A percentile compares a stretch with the other conserved stretches of the same genome.
These are phyloP conservation scores for Trematosphaeria pertusa DNA, from an alignment of 2,329 filamentous ascomycete species.

Conservation along the genomic window DNA sequence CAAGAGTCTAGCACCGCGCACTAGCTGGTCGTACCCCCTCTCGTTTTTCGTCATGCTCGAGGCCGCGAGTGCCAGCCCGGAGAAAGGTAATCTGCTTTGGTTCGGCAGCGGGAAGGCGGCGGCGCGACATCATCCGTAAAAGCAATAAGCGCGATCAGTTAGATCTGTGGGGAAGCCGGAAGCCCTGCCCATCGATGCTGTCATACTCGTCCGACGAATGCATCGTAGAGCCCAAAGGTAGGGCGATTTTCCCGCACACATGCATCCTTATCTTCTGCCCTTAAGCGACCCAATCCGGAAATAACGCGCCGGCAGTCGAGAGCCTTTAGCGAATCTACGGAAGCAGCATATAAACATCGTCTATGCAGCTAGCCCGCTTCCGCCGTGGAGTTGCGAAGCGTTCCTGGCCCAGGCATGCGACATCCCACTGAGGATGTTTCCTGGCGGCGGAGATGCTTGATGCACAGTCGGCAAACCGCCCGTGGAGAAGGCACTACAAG, in stretches of 20 bases:
- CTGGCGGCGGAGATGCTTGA: neutral
- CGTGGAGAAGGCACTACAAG: conserved; percentile 4
- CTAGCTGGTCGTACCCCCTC: too few species aligned
- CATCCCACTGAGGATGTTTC: too few species aligned
- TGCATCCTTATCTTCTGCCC: conserved; percentile 45
- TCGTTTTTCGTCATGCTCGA: too few species aligned
- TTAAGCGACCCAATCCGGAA: conserved; percentile 23
- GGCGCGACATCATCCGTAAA: conserved; percentile 4
- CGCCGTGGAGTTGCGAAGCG: neutral
- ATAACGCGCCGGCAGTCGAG: too few species aligned
- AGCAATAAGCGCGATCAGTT: conserved; percentile 7
- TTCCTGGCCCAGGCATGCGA: neutral
- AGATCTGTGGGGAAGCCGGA: conserved; percentile 33
- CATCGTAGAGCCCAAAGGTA: neutral
- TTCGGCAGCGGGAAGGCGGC: conserved; percentile 3
- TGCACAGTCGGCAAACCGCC: neutral
- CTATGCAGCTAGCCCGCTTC: neutral
- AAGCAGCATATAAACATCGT: too few species aligned
- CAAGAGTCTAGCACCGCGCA: too few species aligned
- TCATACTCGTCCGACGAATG: conserved; percentile 14
- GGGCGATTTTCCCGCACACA: conserved; percentile 24
- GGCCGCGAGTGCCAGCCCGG: too few species aligned
- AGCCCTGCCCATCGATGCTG: conserved; percentile 11
- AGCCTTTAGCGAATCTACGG: too few species aligned
- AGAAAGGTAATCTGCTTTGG: neutral